phyloP scores from a whole-genome alignment of 208 protist genomes.

The Trypanosoma mega region DNA sequence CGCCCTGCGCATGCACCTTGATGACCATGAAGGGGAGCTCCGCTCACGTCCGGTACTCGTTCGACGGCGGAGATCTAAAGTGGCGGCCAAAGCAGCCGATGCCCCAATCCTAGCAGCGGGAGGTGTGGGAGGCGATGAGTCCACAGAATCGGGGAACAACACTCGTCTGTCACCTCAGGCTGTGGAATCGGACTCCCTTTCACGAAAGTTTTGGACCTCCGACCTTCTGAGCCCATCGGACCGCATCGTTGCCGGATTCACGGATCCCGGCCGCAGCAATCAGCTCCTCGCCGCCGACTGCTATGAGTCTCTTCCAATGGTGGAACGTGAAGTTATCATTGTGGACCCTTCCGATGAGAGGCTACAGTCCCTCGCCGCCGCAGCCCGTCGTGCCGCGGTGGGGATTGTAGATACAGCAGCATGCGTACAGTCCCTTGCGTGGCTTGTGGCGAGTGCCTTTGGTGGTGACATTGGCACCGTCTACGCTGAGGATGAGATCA shows the following conservation, averaged over 20 bases:
- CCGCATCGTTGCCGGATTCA: slow-evolving; percentile 11
- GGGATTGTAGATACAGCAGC: slow-evolving; percentile 18
- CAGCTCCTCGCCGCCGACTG: slow-evolving; percentile 2
- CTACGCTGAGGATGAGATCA: slow-evolving; percentile 12
- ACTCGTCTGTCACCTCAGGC: too few relatives aligned
- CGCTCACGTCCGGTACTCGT: slow-evolving; percentile 12
- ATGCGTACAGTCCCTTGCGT: slow-evolving; percentile 7
- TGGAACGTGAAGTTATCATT: slow-evolving; percentile 23
- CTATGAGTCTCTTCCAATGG: slow-evolving; percentile 4
- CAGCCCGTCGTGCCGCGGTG: slow-evolving; percentile 1
- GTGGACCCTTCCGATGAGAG: slow-evolving; percentile 10
- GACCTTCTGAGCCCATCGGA: slow-evolving; percentile 16
- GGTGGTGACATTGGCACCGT: not conserved
- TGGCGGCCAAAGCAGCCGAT: not conserved
- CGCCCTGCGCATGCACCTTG: not conserved
- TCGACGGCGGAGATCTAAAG: not conserved
- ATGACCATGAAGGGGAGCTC: not conserved
- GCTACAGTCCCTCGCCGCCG: slow-evolving; percentile 6
- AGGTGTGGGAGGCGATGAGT: too few relatives aligned
- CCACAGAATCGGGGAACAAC: too few relatives aligned
- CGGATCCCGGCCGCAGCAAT: slow-evolving; percentile 23
- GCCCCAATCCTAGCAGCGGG: too few relatives aligned
- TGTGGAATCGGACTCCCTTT: too few relatives aligned
- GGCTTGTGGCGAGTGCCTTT: slow-evolving; percentile 20
- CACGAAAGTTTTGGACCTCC: slow-evolving; percentile 17